Conservation (phyloP, 2,329 filamentous ascomycete species). For the Hypoxylon sp. region DNA sequence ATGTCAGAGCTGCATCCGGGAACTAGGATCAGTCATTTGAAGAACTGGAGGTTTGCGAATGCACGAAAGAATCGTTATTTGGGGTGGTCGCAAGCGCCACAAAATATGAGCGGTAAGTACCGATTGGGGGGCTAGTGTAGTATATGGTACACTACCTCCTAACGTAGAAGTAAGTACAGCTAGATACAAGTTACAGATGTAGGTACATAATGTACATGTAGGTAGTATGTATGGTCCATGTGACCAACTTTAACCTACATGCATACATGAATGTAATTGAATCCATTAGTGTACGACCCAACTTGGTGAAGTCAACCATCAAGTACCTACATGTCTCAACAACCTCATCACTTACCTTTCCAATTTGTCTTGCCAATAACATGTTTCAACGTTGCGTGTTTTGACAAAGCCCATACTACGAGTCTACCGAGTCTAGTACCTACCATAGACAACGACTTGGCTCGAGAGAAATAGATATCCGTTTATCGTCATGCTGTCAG, state of each 20-base stretch:
- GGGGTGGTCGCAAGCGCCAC: slow-evolving; percentile 17
- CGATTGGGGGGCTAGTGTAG: slow-evolving; percentile 19
- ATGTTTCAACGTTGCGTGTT: not conserved
- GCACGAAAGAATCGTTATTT: slow-evolving; percentile 20
- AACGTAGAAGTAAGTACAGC: too few relatives aligned
- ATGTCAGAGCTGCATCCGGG: slow-evolving; percentile 35
- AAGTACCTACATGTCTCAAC: not conserved
- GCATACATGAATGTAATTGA: too few relatives aligned
- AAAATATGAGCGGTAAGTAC: slow-evolving; percentile 20
- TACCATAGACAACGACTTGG: not conserved
- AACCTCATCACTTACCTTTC: not conserved
- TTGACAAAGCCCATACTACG: not conserved
- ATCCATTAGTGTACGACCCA: too few relatives aligned
- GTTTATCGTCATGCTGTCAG: not conserved
- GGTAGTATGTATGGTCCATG: too few relatives aligned
- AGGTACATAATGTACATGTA: too few relatives aligned
- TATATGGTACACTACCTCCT: too few relatives aligned
- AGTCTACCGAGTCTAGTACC: not conserved
- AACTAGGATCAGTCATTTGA: slow-evolving; percentile 17
- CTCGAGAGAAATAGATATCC: not conserved
- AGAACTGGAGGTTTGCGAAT: slow-evolving; percentile 29
- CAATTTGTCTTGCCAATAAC: not conserved
- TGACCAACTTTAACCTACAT: too few relatives aligned
- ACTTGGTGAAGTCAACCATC: too few relatives aligned
- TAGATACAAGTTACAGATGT: not conserved